A percentile compares a stretch with the other conserved stretches of the same genome.
These are phyloP conservation scores for Pyrenochaeta sp. DNA, from an alignment of 2,329 filamentous ascomycete genomes.

Conservation along the genomic window DNA sequence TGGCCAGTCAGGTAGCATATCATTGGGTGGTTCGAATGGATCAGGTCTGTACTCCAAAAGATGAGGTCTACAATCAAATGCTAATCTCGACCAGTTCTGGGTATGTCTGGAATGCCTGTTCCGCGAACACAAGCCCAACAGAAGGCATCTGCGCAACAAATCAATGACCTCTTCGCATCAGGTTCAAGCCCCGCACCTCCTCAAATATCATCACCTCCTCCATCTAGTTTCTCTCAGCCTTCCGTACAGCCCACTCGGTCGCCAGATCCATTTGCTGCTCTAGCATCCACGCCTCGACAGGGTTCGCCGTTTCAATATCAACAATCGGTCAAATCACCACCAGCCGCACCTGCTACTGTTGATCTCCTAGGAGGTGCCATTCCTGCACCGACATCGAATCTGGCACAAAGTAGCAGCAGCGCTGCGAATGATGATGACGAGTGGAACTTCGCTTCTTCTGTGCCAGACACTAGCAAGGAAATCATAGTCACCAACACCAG, in stretches of 20 bases:
- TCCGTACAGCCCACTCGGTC: slow-evolving; percentile 46
- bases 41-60: slow-evolving; percentile 35
- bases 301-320: slow-evolving; percentile 60
- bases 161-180: slow-evolving; percentile 66
- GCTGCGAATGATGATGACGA: slow-evolving; percentile 89
- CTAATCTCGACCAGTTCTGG: slow-evolving; percentile 37
- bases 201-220: slow-evolving; percentile 58
- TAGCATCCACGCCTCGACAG: slow-evolving; percentile 62
- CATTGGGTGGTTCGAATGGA: slow-evolving; percentile 69
- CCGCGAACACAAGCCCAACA: slow-evolving; percentile 49
- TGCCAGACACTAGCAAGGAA: slow-evolving; percentile 75
- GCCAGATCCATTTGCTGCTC: slow-evolving; percentile 68
- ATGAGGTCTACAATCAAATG: not conserved
- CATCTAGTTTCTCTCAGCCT: slow-evolving; percentile 49
- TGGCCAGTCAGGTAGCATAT: slow-evolving; percentile 81
- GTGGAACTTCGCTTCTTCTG: slow-evolving; percentile 89
- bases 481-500: slow-evolving; percentile 73
- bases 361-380: slow-evolving; percentile 49
- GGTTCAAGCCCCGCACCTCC: slow-evolving; percentile 50
- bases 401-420: slow-evolving; percentile 37
- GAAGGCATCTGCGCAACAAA: slow-evolving; percentile 58
- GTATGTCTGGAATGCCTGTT: slow-evolving; percentile 43
- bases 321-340: slow-evolving; percentile 51
- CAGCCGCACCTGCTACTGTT: slow-evolving; percentile 39
- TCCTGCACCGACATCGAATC: slow-evolving; percentile 33